phyloP scores from a whole-genome alignment of 306 rosid genomes.

The Begonia fuchsioides region DNA sequence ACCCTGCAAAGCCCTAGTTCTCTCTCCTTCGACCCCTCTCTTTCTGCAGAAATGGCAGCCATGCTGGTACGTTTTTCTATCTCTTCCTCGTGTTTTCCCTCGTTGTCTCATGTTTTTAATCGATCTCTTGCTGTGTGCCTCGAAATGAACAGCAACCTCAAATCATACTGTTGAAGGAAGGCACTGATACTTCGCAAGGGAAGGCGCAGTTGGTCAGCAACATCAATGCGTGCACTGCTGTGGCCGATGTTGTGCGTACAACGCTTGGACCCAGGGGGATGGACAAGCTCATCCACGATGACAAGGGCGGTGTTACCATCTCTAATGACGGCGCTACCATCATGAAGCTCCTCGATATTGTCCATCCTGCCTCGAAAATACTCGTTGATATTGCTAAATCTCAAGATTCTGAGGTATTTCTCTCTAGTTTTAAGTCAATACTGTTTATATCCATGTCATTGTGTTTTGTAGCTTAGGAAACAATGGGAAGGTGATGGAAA shows the following conservation, averaged over 20 bases:
- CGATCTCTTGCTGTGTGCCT: not conserved
- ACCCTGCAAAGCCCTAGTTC: no score
- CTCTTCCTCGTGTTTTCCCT: no score
- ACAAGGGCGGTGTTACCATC: conserved; percentile 81
- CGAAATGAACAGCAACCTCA: conserved; percentile 80
- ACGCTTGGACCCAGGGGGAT: conserved; percentile 94
- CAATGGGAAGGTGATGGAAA: no score
- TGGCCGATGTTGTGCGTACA: conserved; percentile 83
- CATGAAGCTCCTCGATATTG: conserved; percentile 88
- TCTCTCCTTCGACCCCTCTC: no score
- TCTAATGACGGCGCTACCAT: conserved; percentile 97
- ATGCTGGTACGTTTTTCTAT: no score
- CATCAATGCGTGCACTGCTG: conserved; percentile 90
- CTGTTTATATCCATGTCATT: no score
- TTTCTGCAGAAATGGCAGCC: no score
- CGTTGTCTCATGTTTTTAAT: no score
- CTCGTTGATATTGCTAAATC: conserved; percentile 93
- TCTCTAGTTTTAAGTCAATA: not conserved
- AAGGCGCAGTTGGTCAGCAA: conserved; percentile 87
- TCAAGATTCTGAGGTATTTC: conserved; percentile 84
- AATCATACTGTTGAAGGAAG: conserved; percentile 91
- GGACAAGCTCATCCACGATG: conserved; percentile 95
- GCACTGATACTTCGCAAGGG: conserved; percentile 94
- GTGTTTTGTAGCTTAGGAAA: no score
- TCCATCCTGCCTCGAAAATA: conserved; percentile 95